Evolutionary conservation across 768 basidiomycete species (phyloP).

Genomic region (Kondoa malvinella): DNA sequence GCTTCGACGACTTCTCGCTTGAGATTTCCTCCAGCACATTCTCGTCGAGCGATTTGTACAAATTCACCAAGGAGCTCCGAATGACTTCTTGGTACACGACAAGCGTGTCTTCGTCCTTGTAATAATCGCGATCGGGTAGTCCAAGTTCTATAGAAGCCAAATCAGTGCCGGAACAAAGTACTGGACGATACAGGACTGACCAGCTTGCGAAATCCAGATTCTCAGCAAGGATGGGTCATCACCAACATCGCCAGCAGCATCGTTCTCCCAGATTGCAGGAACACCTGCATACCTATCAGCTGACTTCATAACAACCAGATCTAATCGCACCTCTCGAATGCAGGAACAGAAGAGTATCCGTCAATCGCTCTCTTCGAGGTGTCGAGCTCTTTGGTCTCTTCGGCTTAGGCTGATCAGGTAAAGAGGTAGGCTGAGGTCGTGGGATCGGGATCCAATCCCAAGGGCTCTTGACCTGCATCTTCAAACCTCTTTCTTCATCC

Average conservation of each 20-base stretch:
- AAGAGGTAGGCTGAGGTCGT: background rate
- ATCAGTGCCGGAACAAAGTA: too few relatives aligned
- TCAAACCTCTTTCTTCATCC: background rate
- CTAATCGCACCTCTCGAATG: slow-evolving; percentile 20
- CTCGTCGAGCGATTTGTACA: slow-evolving; percentile 42
- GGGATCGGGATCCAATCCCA: slow-evolving; percentile 6
- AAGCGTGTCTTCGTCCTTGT: slow-evolving; percentile 54
- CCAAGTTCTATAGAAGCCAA: too few relatives aligned
- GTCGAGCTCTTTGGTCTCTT: slow-evolving; percentile 2
- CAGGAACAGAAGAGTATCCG: slow-evolving; percentile 31
- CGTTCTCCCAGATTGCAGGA: background rate
- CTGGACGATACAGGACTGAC: too few relatives aligned
- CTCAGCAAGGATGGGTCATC: slow-evolving; percentile 15
- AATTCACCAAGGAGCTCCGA: slow-evolving; percentile 45
- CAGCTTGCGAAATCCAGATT: slow-evolving; percentile 24
- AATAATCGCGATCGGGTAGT: slow-evolving; percentile 47
- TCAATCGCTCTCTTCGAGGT: slow-evolving; percentile 24
- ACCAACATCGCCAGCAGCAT: slow-evolving; percentile 21
- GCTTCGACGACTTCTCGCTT: slow-evolving; percentile 25
- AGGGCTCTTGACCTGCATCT: background rate
- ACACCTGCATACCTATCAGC: background rate
- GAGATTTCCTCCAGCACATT: slow-evolving; percentile 16
- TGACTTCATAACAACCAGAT: background rate
- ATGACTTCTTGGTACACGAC: slow-evolving; percentile 54
- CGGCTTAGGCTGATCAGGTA: slow-evolving; percentile 7